These are phyloP conservation scores for Ogataea corticis DNA, from an alignment of 805 yeast species.

Conservation along the genomic window DNA sequence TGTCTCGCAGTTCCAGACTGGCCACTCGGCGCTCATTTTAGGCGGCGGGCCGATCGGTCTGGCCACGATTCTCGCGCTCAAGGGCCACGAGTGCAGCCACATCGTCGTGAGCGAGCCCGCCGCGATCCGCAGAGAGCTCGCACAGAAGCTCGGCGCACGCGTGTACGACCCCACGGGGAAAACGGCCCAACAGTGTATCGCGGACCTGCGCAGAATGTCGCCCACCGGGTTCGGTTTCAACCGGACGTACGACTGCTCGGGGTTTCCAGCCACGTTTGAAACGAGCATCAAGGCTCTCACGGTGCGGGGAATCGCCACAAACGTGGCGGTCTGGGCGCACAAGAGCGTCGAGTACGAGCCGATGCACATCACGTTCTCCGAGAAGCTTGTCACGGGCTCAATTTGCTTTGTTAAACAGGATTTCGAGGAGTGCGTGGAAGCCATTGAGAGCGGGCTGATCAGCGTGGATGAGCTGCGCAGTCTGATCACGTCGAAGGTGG, in stretches of 20 bases:
- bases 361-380: constrained; percentile 46
- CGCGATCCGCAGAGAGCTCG: constrained; percentile 58
- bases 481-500: constrained; percentile 42
- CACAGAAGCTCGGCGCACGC: constrained; percentile 48
- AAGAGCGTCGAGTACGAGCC: constrained; percentile 44
- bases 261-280: constrained; percentile 47
- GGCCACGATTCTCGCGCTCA: constrained; percentile 53
- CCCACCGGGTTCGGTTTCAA: constrained; percentile 48
- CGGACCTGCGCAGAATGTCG: constrained; percentile 35
- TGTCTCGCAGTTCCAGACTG: constrained; percentile 42
- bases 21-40: constrained; percentile 49
- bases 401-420: constrained; percentile 46
- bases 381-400: constrained; percentile 45
- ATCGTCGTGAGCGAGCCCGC: constrained; percentile 67
- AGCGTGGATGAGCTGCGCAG: constrained; percentile 35
- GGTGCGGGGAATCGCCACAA: constrained; percentile 45
- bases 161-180: constrained; percentile 34
- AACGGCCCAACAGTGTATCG: constrained; percentile 30
- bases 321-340: constrained; percentile 53
- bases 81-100: constrained; percentile 47
- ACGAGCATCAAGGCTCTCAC: constrained; percentile 42
- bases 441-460: constrained; percentile 40
- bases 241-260: constrained; percentile 55
- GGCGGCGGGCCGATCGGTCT: constrained; percentile 69
- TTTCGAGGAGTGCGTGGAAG: constrained; percentile 43